Evolutionary conservation across 1,284 basidiomycete genomes (phyloP).

Genomic region (Pseudozyma sp.): DNA sequence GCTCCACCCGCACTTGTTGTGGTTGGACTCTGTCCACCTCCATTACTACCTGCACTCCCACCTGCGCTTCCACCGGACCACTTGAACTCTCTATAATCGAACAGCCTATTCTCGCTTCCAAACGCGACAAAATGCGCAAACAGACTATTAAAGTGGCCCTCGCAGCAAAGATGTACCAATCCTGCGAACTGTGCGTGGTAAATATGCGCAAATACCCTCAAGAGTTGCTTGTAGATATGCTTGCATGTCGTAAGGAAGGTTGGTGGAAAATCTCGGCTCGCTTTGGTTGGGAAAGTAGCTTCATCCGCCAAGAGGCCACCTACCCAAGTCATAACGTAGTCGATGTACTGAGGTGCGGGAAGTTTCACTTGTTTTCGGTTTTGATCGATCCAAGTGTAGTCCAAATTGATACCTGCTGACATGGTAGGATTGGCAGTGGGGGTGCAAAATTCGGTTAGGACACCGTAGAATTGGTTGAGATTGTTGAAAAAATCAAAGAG

Average conservation of each 20-base stretch:
- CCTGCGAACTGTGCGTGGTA: slow-evolving; percentile 95
- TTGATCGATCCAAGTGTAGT: slow-evolving; percentile 95
- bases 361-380: slow-evolving; percentile 88
- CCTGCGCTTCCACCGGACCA: slow-evolving; percentile 62
- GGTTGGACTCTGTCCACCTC: slow-evolving; percentile 7
- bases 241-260: slow-evolving; percentile 92
- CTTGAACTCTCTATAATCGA: slow-evolving; percentile 79
- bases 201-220: slow-evolving; percentile 96
- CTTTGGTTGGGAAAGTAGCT: slow-evolving; percentile 92
- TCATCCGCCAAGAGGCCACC: slow-evolving; percentile 95
- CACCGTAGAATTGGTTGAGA: slow-evolving; percentile 96
- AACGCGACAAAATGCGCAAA: slow-evolving; percentile 97
- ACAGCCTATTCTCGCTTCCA: slow-evolving; percentile 81
- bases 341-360: slow-evolving; percentile 95
- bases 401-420: slow-evolving; percentile 90
- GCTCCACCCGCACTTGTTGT: slow-evolving; percentile 32
- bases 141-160: slow-evolving; percentile 97
- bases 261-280: slow-evolving; percentile 89
- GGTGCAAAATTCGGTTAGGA: slow-evolving; percentile 94
- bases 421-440: slow-evolving; percentile 89
- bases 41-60: not conserved
- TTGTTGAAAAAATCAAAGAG: slow-evolving; percentile 80
- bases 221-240: slow-evolving; percentile 95
- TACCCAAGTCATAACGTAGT: slow-evolving; percentile 99
- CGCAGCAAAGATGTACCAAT: slow-evolving; percentile 89